Evolutionary conservation across 208 protist genomes (phyloP).

Genomic region (Leishmania mexicana): DNA sequence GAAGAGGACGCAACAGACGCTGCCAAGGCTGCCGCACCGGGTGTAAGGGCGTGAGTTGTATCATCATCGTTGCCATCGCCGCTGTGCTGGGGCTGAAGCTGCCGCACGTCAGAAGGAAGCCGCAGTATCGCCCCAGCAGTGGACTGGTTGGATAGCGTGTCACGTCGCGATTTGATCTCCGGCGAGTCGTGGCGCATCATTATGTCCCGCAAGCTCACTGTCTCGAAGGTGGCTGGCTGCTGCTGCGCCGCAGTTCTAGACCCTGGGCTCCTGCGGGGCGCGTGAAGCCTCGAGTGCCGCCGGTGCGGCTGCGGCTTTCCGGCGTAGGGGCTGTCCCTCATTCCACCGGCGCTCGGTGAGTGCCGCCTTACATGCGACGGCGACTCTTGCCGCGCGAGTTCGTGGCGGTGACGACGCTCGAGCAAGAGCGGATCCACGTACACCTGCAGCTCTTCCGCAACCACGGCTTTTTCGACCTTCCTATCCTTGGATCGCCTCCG

Average conservation of each 20-base stretch:
- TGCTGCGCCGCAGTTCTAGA: not conserved
- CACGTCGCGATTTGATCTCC: not conserved
- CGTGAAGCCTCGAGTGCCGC: not conserved
- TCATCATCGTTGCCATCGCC: not conserved
- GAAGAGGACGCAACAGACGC: slow-evolving; percentile 2
- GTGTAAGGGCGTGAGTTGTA: not conserved
- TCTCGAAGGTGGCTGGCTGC: not conserved
- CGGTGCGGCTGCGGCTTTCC: not conserved
- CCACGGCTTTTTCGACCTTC: not conserved
- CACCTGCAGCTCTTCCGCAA: slow-evolving; percentile 17
- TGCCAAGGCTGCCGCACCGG: not conserved
- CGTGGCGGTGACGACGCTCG: slow-evolving; percentile 27
- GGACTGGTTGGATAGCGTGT: not conserved
- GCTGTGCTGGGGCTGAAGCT: not conserved
- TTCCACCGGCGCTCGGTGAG: not conserved
- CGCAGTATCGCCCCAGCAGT: not conserved
- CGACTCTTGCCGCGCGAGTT: slow-evolving; percentile 7
- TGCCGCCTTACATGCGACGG: not conserved
- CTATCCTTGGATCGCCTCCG: not conserved
- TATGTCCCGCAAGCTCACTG: slow-evolving; percentile 27
- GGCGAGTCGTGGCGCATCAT: slow-evolving; percentile 23
- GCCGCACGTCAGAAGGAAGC: not conserved
- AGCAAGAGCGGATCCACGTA: slow-evolving; percentile 30
- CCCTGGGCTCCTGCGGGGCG: not conserved
- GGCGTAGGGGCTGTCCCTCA: not conserved